Conservation (phyloP, 1,284 basidiomycete genomes). For the Fomitopsis schrenkii region DNA sequence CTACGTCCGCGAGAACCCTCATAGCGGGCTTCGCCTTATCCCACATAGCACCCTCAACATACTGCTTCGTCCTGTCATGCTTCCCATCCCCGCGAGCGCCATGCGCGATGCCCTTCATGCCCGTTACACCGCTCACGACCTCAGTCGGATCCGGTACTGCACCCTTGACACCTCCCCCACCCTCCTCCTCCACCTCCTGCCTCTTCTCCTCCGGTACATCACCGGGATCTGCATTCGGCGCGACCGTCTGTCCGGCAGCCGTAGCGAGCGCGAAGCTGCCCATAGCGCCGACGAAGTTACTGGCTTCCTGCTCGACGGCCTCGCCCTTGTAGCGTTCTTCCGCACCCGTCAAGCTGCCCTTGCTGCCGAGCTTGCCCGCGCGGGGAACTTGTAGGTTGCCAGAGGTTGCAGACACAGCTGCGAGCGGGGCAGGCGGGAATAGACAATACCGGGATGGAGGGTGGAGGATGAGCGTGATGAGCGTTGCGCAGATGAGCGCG, state of each 20-base stretch:
- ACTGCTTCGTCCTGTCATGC: slow-evolving; percentile 29
- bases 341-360: slow-evolving; percentile 28
- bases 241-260: slow-evolving; percentile 31
- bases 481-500: slow-evolving; percentile 31
- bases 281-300: slow-evolving; percentile 35
- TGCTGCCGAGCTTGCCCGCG: slow-evolving; percentile 23
- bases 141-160: slow-evolving; percentile 31
- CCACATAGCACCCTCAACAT: slow-evolving; percentile 28
- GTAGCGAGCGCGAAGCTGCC: slow-evolving; percentile 34
- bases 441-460: slow-evolving; percentile 38
- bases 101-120: slow-evolving; percentile 28
- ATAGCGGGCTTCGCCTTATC: slow-evolving; percentile 33
- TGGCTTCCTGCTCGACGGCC: slow-evolving; percentile 39
- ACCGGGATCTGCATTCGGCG: slow-evolving; percentile 18
- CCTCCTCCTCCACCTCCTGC: slow-evolving; percentile 17
- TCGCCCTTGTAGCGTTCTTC: slow-evolving; percentile 37
- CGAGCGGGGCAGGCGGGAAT: slow-evolving; percentile 47
- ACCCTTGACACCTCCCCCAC: slow-evolving; percentile 12
- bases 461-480: slow-evolving; percentile 40
- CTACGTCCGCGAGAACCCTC: slow-evolving; percentile 23
- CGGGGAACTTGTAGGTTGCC: slow-evolving; percentile 27
- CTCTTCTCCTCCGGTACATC: slow-evolving; percentile 18
- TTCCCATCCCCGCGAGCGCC: slow-evolving; percentile 19
- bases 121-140: slow-evolving; percentile 23
- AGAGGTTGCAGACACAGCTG: slow-evolving; percentile 26